These are phyloP conservation scores for Leishmania gerbilli DNA, from an alignment of 208 protist species.

Conservation along the genomic window DNA sequence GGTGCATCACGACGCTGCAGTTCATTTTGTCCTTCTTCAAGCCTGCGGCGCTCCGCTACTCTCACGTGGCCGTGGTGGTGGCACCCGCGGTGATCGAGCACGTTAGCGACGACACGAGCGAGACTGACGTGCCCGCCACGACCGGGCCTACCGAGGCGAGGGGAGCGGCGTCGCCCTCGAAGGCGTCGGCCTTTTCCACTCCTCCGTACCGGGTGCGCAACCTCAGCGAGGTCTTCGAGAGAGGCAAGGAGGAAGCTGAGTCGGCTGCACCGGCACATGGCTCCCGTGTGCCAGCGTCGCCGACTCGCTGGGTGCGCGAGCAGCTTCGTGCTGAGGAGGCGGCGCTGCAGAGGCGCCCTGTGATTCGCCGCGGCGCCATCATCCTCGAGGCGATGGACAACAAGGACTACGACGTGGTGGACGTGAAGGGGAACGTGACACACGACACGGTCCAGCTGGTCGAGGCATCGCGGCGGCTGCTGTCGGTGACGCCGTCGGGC, in stretches of 20 bases:
- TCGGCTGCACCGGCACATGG: not conserved
- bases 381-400: constrained; percentile 86
- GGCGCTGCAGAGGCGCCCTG: constrained; percentile 18
- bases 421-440: constrained; percentile 53
- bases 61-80: constrained; percentile 85
- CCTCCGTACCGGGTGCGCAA: constrained; percentile 16
- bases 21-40: constrained; percentile 45
- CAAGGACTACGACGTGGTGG: constrained; percentile 52
- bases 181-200: not conserved
- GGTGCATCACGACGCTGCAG: constrained; percentile 57
- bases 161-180: not conserved
- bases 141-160: not conserved
- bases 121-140: not conserved
- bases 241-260: not conserved
- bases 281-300: not conserved
- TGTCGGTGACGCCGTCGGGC: constrained; percentile 25
- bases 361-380: constrained; percentile 49
- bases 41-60: constrained; percentile 68
- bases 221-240: constrained; percentile 14
- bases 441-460: constrained; percentile 68
- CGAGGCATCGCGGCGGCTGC: constrained; percentile 52
- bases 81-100: constrained; percentile 53
- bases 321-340: constrained; percentile 37
- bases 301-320: constrained; percentile 28
- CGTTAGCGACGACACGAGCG: constrained; percentile 11